Evolutionary conservation across 2,329 filamentous ascomycete species (phyloP), one percentile per base, ranked within the genome.

Genomic region (Xylaria sp.): DNA sequence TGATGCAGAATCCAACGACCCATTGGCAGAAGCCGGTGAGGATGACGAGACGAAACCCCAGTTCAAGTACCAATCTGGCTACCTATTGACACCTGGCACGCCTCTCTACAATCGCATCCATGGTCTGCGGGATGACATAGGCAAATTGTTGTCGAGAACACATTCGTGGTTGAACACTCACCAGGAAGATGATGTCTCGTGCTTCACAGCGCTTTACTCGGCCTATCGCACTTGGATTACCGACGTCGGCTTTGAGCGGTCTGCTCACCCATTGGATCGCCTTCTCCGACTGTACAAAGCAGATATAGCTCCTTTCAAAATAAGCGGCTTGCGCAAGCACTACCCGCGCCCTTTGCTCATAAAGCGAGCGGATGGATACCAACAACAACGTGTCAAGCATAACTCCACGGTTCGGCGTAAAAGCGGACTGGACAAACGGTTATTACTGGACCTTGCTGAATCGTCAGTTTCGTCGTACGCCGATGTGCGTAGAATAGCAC

Each of bases 151-250:
- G 23, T 94, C 95, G 66, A 85, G 86, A 57, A 92, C 96, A 0
- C 96, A 99, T 76, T 79, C 83, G 1, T 99, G 97, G 79, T 80
- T 99, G 61, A 89, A 87, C 17, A 80, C 87, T 64, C 89, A 94
- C 64, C 94, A 97, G 74, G 92, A 98, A 74, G 95, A 99, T 73
- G 95, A 99, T 74, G 95, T 99, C 0, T 88, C 91, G 15, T 97
- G 93, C 77, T 99, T 99, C 78, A 97, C 93, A 23, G 88, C 94
- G 0, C 79, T 99, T 2, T 99, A 97, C 77, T 91, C 91, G 21
- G 92, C 94, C 1, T 99, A 97, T 75, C 86, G 92, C 45, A 95
- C 92, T 8, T 99, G 94, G 93, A 98, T 99, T 71, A 93, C 96
- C 1, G 95, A 99, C 72, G 94, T 99, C 42, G 95, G 96, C 17